Evolutionary conservation across 129 eudicot genomes (phyloP).

Genomic region (Ambrosia trifida): DNA sequence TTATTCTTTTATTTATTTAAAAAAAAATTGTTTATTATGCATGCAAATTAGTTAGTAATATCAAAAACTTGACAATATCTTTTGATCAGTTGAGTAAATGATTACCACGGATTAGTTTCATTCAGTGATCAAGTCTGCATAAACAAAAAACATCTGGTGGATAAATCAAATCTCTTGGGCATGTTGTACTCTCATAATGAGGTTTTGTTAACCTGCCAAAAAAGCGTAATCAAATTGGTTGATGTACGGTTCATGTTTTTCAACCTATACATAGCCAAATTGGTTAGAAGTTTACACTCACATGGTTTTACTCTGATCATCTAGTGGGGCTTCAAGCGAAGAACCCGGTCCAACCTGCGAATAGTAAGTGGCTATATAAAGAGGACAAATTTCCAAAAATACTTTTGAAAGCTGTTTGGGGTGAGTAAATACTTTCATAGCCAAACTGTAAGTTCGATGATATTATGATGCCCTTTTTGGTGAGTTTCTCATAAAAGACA

Average conservation of each 20-base stretch:
- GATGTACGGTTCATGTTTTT: conserved; percentile 3
- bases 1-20: too few species aligned
- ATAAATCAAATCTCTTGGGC: conserved; percentile 78
- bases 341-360: conserved; percentile 87
- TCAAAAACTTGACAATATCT: too few species aligned
- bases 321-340: conserved; percentile 81
- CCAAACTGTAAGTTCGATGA: neutral
- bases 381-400: neutral
- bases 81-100: too few species aligned
- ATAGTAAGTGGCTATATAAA: conserved; percentile 15
- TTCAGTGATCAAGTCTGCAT: too few species aligned
- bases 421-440: neutral
- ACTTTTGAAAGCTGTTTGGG: neutral
- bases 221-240: conserved; percentile 18
- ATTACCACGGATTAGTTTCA: too few species aligned
- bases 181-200: conserved; percentile 66
- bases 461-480: neutral
- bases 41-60: too few species aligned
- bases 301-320: conserved; percentile 68
- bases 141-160: conserved; percentile 97
- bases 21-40: too few species aligned
- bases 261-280: conserved; percentile 10
- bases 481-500: conserved; percentile 2
- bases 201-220: conserved; percentile 64
- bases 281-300: conserved; percentile 34